Base-by-base conservation (phyloP, 2,329 filamentous ascomycete genomes). In the Teratosphaeria nubilosa region DNA sequence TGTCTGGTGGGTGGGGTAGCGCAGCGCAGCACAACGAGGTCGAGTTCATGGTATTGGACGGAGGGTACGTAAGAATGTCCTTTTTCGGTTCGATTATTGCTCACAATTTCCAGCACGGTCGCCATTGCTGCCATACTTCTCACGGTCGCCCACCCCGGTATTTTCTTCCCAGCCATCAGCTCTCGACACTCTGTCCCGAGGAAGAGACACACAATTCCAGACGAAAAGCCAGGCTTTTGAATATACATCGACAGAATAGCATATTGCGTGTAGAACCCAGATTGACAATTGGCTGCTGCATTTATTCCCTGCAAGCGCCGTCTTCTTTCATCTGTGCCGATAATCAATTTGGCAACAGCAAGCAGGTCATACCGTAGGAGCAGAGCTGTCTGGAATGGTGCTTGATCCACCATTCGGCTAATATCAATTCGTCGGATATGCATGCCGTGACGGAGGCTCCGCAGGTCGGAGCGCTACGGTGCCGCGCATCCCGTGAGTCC, bases 1-100 rank as follows among this genome's bases (percentile, higher is more conserved):
- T 79, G 77, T 74, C 76, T 4, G 76, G 76, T 25, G 77, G 77
- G 3, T 79, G 77, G 77, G 76, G 76, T 24, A 76, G 74, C 53
- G 66, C 70, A 0, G 61, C 78, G 50, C 78, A 78, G 77, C 72
- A 72, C 56, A 75, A 74, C 37, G 76, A 79, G 65, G 67, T 69
- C 5, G 76, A 78, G 58, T 79, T 79, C 58, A 66, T 79, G 24
- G 65, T 78, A 7, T 66, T 79, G 5, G 77, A 79, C 62, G 77
- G 76, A 69, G 75, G 75, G 75, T 77, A 63, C 71, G 75, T 74
- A 22, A 16, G n/a, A 7, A 22, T 48, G 11, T 27, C n/a, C 55
- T 3, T 22, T 5, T n/a, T 10, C 20, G 50, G 11, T 11, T 34
- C 7, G 22, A 45, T 2, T 10, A 16, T 10, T n/a, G 27, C 50